phyloP scores from a whole-genome alignment of 768 basidiomycete genomes.

The Leccinellum luteum region DNA sequence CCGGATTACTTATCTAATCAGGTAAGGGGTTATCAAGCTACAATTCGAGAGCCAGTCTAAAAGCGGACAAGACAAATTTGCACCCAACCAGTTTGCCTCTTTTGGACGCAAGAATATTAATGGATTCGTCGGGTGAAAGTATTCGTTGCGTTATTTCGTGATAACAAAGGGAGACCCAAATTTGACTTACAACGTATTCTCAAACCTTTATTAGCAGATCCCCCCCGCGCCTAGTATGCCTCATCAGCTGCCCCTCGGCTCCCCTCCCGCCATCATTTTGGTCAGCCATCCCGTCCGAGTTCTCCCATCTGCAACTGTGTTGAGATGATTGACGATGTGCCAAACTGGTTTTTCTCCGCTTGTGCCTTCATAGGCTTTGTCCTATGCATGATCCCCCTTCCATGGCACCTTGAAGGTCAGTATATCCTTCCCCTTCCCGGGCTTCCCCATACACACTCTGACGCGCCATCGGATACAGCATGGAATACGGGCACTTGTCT shows the following conservation, averaged over 20 bases:
- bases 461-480: conserved; percentile 17
- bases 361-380: conserved; percentile 60
- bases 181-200: conserved; percentile 20
- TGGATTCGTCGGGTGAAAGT: conserved; percentile 12
- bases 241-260: not conserved
- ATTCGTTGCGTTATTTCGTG: too few relatives aligned
- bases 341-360: conserved; percentile 40
- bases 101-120: too few relatives aligned
- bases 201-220: conserved; percentile 25
- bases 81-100: too few relatives aligned
- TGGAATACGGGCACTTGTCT: conserved; percentile 48
- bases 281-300: conserved; percentile 7
- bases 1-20: too few relatives aligned
- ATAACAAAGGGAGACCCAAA: conserved; percentile 30
- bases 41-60: too few relatives aligned
- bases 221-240: not conserved
- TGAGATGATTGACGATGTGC: conserved; percentile 26
- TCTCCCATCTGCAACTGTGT: conserved; percentile 22
- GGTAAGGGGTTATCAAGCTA: too few relatives aligned
- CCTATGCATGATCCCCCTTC: conserved; percentile 55
- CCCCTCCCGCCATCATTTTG: conserved; percentile 3
- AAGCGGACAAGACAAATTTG: too few relatives aligned
- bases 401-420: conserved; percentile 53
- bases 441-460: not conserved
- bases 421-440: not conserved